phyloP scores from a whole-genome alignment of 75 land plant genomes.

The Sequoiadendron giganteum region DNA sequence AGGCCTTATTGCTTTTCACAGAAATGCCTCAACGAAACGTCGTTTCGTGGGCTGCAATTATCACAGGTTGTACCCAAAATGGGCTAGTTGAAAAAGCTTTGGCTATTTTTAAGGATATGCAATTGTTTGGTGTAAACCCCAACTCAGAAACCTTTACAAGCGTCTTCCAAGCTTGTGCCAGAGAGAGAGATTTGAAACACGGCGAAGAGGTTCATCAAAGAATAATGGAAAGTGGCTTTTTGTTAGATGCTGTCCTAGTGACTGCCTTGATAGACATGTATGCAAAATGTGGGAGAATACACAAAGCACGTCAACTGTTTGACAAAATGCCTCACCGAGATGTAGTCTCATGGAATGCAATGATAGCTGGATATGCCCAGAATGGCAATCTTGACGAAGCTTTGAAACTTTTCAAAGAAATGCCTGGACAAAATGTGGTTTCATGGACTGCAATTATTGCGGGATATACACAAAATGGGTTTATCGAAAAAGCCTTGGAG shows the following conservation, averaged over 20 bases:
- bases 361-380: no score
- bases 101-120: conserved; percentile 31
- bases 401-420: not conserved
- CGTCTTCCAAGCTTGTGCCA: conserved; percentile 28
- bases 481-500: conserved; percentile 25
- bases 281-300: conserved; percentile 32
- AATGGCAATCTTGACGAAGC: no score
- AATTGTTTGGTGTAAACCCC: conserved; percentile 22
- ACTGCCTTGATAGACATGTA: conserved; percentile 42
- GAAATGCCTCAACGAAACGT: conserved; percentile 36
- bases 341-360: no score
- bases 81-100: conserved; percentile 24
- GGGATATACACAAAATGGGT: conserved; percentile 34
- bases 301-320: conserved; percentile 23
- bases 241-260: conserved; percentile 4
- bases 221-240: conserved; percentile 26
- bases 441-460: conserved; percentile 43
- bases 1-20: no score
- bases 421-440: conserved; percentile 28
- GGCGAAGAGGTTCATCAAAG: conserved; percentile 24
- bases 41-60: conserved; percentile 47
- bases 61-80: conserved; percentile 27
- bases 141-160: conserved; percentile 38
- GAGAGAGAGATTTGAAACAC: not conserved
- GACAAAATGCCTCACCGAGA: no score